Evolutionary conservation across 352 stramenopile genomes (phyloP), one percentile per base, ranked within the genome.

Genomic region (Thraustochytrium sp.): DNA sequence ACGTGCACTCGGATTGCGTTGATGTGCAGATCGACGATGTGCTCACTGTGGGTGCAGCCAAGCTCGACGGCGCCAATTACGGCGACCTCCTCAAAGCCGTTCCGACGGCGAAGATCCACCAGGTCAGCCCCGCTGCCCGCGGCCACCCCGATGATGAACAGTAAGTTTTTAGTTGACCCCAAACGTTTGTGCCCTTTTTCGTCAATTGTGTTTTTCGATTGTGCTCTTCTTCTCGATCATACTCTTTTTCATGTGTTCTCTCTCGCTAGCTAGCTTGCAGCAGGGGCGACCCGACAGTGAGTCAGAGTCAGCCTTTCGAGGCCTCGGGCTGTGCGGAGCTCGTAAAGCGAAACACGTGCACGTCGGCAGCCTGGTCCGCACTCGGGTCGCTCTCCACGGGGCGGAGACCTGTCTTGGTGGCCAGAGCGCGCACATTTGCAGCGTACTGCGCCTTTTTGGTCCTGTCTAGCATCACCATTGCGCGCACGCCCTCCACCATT

Each of bases 401-500:
- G n/a, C n/a, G 31, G 9, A 21, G 5, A 16, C 54, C 54, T n/a
- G 16, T 31, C 40, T 53, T 36, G 21, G 9, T 8, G 4, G 68
- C 68, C 31, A 80, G 63, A 4, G n/a, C 68, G 8, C 13, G n/a
- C 3, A 80, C 68, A 11, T 51, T 44, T 16, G 37, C 21, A 18
- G 40, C n/a, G 38, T 76, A 85, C 68, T 83, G 26, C 5, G 13
- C 13, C 55, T 76, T 53, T 38, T 83, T 75, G 5, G 64, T 4
- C 31, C 53, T 51, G 3, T 53, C 26, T 4, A 85, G 53, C 38
- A 75, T 61, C 23, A 75, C 55, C 34, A 76, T 80, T 3, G 85
- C 85, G 37, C 73, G 65, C 29, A 76, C 65, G 18, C 76, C 54
- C 53, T 85, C 82, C 16, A 64, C 74, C 9, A 54, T n/a, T 18